phyloP scores from a whole-genome alignment of 768 basidiomycete species.

The Ramaria sp. region DNA sequence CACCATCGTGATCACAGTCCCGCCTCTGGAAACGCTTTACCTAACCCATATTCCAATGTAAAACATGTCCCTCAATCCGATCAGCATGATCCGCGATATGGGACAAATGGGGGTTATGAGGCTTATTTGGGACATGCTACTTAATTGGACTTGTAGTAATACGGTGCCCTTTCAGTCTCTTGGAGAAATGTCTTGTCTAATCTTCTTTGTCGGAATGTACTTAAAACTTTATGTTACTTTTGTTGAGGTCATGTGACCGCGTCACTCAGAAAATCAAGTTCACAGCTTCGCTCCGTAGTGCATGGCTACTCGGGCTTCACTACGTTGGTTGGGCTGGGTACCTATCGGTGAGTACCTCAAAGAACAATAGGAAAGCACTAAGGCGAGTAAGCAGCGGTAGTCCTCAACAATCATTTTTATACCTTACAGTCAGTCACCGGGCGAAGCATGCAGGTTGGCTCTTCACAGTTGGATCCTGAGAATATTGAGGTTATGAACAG shows the following conservation, averaged over 20 bases:
- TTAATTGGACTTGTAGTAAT: background rate
- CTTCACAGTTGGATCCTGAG: background rate
- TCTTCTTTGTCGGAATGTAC: background rate
- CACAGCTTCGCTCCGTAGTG: no score
- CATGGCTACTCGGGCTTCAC: background rate
- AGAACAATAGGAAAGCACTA: background rate
- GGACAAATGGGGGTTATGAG: background rate
- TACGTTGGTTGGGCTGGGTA: constrained; percentile 1
- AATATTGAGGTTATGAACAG: background rate
- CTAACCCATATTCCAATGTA: background rate
- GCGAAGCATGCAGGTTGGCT: constrained; percentile 61
- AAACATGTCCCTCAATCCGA: background rate
- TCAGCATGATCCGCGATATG: background rate
- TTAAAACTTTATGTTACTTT: no score
- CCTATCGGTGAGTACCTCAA: background rate
- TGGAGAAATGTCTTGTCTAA: background rate
- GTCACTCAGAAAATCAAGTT: no score
- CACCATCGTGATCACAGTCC: background rate
- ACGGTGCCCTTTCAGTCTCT: background rate
- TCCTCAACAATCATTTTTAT: background rate
- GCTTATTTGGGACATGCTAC: background rate
- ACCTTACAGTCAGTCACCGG: constrained; percentile 43
- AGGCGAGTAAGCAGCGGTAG: background rate
- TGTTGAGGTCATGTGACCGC: no score
- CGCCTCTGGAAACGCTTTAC: background rate